Evolutionary conservation across 2,329 filamentous ascomycete species (phyloP).

Genomic region (Hymenoscyphus albidus): DNA sequence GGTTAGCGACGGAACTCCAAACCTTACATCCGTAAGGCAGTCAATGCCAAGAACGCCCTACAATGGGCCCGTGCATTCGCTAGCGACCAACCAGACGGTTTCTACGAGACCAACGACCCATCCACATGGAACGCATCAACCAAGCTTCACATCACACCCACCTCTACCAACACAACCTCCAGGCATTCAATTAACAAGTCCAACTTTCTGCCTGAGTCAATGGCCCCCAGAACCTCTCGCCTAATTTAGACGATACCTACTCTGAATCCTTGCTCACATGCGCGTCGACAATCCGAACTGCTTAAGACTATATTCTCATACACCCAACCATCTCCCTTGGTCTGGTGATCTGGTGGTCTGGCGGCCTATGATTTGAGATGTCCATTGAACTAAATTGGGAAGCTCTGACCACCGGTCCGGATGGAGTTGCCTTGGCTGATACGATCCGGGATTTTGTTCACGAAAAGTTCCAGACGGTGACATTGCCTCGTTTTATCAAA

Average conservation of each 20-base stretch:
- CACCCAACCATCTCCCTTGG: neutral
- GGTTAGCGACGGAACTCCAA: no score
- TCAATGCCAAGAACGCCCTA: neutral
- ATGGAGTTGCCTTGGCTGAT: slow-evolving; percentile 79
- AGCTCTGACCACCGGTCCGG: slow-evolving; percentile 80
- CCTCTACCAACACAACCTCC: neutral
- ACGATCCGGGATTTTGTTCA: slow-evolving; percentile 91
- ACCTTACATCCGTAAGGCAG: neutral
- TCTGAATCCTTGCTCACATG: neutral
- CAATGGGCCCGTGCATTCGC: neutral
- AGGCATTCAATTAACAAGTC: neutral
- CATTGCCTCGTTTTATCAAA: slow-evolving; percentile 91
- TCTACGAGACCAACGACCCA: neutral
- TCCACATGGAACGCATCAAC: neutral
- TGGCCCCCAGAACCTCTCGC: neutral
- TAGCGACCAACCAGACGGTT: neutral
- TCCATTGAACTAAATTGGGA: slow-evolving; percentile 98
- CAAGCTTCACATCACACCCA: neutral
- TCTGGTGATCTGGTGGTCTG: neutral
- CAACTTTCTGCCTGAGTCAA: neutral
- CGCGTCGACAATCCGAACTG: neutral
- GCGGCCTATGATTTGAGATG: slow-evolving; percentile 50
- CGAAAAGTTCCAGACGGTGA: slow-evolving; percentile 88
- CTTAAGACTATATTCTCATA: neutral
- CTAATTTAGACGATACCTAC: neutral